Percentiles rank a stretch among this genome's conserved stretches.
phyloP scores from a whole-genome alignment of 805 yeast genomes.

The Wickerhamomyces mucosus region DNA sequence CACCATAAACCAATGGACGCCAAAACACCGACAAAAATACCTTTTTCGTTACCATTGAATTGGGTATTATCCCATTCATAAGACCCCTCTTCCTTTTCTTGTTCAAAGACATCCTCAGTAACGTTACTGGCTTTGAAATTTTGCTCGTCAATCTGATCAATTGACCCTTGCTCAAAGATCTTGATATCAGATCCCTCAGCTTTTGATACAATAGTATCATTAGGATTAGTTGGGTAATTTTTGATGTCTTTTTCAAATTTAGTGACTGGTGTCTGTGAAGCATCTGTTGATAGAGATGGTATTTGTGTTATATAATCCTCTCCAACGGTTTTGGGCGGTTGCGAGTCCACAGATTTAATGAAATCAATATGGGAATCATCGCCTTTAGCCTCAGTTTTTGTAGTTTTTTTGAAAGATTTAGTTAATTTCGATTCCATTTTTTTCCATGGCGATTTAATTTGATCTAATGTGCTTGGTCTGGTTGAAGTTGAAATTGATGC shows the following conservation, averaged over 20 bases:
- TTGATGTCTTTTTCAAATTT: conserved; percentile 17
- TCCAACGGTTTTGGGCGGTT: conserved; percentile 33
- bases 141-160: conserved; percentile 9
- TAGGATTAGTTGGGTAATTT: conserved; percentile 3
- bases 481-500: conserved; percentile 10
- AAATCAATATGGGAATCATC: conserved; percentile 51
- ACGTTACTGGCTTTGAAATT: conserved; percentile 7
- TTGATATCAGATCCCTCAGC: conserved; percentile 19
- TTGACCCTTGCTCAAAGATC: conserved; percentile 14
- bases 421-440: conserved; percentile 2
- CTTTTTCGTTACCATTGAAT: neutral
- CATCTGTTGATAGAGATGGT: conserved; percentile 40
- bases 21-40: neutral
- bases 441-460: neutral
- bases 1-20: neutral
- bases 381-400: conserved; percentile 34
- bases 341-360: conserved; percentile 27
- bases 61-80: conserved; percentile 10
- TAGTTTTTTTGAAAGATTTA: conserved; percentile 16
- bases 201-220: conserved; percentile 15
- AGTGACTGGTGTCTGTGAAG: conserved; percentile 29
- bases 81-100: conserved; percentile 12
- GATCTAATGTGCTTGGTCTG: conserved; percentile 3
- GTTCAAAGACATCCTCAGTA: conserved; percentile 4
- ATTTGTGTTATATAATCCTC: conserved; percentile 35